These are phyloP conservation scores for Volutella citrinella DNA, from an alignment of 2,329 filamentous ascomycete genomes.

Conservation along the genomic window DNA sequence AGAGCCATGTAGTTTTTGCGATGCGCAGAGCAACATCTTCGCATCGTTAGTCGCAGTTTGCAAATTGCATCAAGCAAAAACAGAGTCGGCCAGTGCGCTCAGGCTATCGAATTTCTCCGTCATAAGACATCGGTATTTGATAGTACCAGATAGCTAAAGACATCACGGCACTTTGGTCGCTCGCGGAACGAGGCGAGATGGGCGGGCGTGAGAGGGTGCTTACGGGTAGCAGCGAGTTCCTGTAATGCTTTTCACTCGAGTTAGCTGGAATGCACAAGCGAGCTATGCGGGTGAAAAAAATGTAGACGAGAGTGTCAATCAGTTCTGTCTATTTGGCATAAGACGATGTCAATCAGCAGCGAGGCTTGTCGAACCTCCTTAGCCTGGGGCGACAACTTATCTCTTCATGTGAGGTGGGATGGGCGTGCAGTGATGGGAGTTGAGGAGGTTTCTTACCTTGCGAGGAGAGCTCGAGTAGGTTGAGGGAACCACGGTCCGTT, in stretches of 20 bases:
- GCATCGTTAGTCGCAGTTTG: too few relatives aligned
- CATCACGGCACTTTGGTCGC: conserved; percentile 32
- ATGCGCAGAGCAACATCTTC: background rate
- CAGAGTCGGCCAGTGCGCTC: too few relatives aligned
- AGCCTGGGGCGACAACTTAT: conserved; percentile 50
- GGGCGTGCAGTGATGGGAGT: conserved; percentile 1
- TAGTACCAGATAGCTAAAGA: conserved; percentile 39
- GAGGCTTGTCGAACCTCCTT: conserved; percentile 46
- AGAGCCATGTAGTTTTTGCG: too few relatives aligned
- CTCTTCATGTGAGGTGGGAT: conserved; percentile 37
- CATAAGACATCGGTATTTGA: conserved; percentile 43
- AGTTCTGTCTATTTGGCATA: conserved; percentile 56
- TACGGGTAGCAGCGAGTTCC: too few relatives aligned
- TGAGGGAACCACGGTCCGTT: too few relatives aligned
- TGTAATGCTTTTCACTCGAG: too few relatives aligned
- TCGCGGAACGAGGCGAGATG: background rate
- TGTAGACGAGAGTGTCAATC: conserved; percentile 28
- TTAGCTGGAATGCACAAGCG: background rate
- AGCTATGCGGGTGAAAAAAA: conserved; percentile 8
- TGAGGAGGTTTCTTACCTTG: too few relatives aligned
- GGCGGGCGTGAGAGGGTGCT: conserved; percentile 7
- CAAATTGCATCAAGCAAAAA: conserved; percentile 7
- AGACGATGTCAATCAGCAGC: conserved; percentile 51
- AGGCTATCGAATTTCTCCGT: conserved; percentile 35
- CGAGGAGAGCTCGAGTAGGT: too few relatives aligned